These are phyloP conservation scores for Medakamo hakoo DNA, from an alignment of 139 green algal species.

Conservation along the genomic window DNA sequence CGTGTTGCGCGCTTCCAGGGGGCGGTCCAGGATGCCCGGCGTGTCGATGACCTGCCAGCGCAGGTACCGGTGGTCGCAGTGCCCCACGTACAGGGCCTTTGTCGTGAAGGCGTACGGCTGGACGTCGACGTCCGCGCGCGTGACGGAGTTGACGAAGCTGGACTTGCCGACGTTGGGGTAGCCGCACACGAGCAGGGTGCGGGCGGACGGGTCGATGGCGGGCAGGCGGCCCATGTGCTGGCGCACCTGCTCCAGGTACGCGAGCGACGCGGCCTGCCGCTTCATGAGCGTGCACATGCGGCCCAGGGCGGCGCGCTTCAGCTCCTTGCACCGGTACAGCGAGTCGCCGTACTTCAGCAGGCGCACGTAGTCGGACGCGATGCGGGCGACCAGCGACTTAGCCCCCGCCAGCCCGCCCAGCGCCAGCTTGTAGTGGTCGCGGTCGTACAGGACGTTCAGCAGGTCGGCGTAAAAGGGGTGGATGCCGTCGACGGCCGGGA, in stretches of 20 bases:
- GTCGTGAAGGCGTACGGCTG: conserved; percentile 96
- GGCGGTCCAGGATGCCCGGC: conserved; percentile 92
- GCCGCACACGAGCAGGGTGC: conserved; percentile 89
- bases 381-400: conserved; percentile 80
- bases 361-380: conserved; percentile 85
- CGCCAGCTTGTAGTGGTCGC: conserved; percentile 98
- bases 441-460: conserved; percentile 98
- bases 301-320: conserved; percentile 92
- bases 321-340: conserved; percentile 96
- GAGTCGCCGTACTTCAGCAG: conserved; percentile 98
- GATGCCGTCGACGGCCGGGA: conserved; percentile 90
- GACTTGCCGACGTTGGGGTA: conserved; percentile 99
- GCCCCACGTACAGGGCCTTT: conserved; percentile 91
- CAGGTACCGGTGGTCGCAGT: conserved; percentile 98
- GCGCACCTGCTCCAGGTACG: conserved; percentile 93
- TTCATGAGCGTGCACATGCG: conserved; percentile 99
- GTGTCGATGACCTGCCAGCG: conserved; percentile 96
- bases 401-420: conserved; percentile 91
- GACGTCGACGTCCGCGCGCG: conserved; percentile 95
- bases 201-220: conserved; percentile 93
- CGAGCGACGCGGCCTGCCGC: conserved; percentile 69
- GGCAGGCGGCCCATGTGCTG: conserved; percentile 97
- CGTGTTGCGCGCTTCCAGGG: conserved; percentile 97
- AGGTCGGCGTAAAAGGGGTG: conserved; percentile 98
- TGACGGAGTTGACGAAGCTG: conserved; percentile 94